Evolutionary conservation across 805 yeast genomes (phyloP), one percentile per base, ranked within the genome.

Genomic region (Tetrapisispora taiwanensis): DNA sequence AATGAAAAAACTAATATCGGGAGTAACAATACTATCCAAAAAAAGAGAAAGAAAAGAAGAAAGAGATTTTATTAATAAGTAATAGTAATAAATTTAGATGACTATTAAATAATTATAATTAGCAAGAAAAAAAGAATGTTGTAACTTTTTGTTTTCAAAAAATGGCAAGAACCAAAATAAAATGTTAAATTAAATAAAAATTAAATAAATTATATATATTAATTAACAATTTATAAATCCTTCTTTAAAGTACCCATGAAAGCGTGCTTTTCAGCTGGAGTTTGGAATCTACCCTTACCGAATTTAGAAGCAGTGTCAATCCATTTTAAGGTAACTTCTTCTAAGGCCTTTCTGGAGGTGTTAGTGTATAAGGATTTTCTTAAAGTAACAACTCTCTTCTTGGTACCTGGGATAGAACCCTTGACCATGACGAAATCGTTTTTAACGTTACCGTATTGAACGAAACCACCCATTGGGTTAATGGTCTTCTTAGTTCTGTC

Each of bases 211-310:
- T 20, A 10, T 14, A 34, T 5, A 17, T 19, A n/a, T 27, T 28
- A 19, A 26, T 39, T 34, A 36, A 36, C 38, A 51, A 58, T 45
- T 69, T 79, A 76, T 71, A 86, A 80, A 75, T 89, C 97, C 83
- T 86, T 89, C 95, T 92, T 92, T 73, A 92, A 84, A 69, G 98
- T 90, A 79, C 99, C 99, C 79, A 89, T 67, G 90, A 92, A 92
- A 70, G 98, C 95, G 70, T 83, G 88, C 89, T 94, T 94, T 82
- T 92, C 99, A 73, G 97, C 97, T 67, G 97, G 95, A 69, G 99
- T 92, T 80, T 92, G 99, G 97, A 92, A 92, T 84, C 98, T 92
- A 81, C 98, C 98, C 87, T 92, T 94, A 84, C 99, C 99, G 89
- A 92, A 92, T 78, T 90, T 89, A 69, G 98, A 92, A 71, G 99